Evolutionary conservation across 2,329 filamentous ascomycete genomes (phyloP), one percentile per base, ranked within the genome.

Genomic region (Zymoseptoria tritici): DNA sequence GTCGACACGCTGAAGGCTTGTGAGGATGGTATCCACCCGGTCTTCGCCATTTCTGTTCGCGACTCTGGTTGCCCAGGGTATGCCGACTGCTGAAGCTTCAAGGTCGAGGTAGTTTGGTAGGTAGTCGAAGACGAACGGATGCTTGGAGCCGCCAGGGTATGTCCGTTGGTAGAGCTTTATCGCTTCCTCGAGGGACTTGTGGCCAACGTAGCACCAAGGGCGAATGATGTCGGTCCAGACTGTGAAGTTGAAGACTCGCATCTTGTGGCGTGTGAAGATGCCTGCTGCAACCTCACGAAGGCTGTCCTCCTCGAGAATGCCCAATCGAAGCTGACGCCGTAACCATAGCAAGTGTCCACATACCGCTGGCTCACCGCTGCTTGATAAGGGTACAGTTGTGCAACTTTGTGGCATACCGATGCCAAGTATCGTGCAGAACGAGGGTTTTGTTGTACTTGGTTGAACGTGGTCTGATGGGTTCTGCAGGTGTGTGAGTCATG

Each of bases 151-250:
- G 7, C 69, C 71, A 0, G 76, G 75, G 57, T 77, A 77, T 1
- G 72, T 75, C 56, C 74, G 76, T 21, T 72, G 68, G 64, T 75
- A 77, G 0, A 78, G 67, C 0, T 64, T 50, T 31, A 78, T 77
- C 52, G 75, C 73, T 56, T 60, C 65, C 31, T 77, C 71, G 1
- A 79, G 70, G 24, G 68, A 71, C 24, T 71, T 71, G 24, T 77
- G 74, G 58, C 72, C 75, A 26, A 79, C 75, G 63, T 75, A 77
- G 66, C 76, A 64, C 62, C 64, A 68, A 1, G 65, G 62, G 53
- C 67, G 68, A 22, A 63, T 65, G n/a, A 63, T 63, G 60, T 69
- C 66, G 13, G 61, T 65, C 49, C 62, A 64, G 57, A 68, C 63
- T 46, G 49, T 61, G 55, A 68, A 64, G 20, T 65, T 54, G 57